Evolutionary conservation across 352 stramenopile species (phyloP), one percentile per base, ranked within the genome.

Genomic region (Pythium monospermum): DNA sequence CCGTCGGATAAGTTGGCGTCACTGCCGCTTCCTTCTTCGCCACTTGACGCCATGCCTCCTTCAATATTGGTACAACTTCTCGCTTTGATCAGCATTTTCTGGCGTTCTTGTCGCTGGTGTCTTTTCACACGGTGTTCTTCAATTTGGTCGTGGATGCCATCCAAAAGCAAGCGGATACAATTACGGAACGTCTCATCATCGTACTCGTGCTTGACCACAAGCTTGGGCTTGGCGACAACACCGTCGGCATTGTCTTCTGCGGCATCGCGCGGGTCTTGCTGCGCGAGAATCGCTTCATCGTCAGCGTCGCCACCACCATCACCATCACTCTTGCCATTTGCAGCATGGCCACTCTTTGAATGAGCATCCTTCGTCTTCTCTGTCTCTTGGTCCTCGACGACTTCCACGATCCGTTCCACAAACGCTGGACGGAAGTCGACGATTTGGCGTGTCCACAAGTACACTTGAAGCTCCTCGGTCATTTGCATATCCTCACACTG

Each of bases 371-470:
- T 39, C 8, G 44, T 26, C 6, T 25, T 32, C 16, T 31, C 21
- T 10, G 57, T 40, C 7, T 18, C 28, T 2, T 52, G 27, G 1
- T 40, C 51, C 2, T 66, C 48, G 6, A 55, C 21, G 15, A 54
- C 43, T 39, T 66, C 52, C 13, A 61, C 52, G 13, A 49, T 45
- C 5, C 59, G 52, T 37, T 66, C 59, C 12, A 61, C 52, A 39
- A 66, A 51, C 0, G 77, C 73, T 1, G 72, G 56, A 1, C 78
- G 65, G 37, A 94, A 94, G 46, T 91, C 78, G 19, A 94, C 80
- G 6, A 91, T 75, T 50, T 94, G 83, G 3, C 83, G 78, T 12
- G 83, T 94, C 76, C 78, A 94, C n/a, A 94, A 53, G 41, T 91
- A 93, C 41, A 93, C 80, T 30, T 93, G 76, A 1, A 93, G 63